Evolutionary conservation across 257 asterid genomes (phyloP).

Genomic region (Salvia splendens): DNA sequence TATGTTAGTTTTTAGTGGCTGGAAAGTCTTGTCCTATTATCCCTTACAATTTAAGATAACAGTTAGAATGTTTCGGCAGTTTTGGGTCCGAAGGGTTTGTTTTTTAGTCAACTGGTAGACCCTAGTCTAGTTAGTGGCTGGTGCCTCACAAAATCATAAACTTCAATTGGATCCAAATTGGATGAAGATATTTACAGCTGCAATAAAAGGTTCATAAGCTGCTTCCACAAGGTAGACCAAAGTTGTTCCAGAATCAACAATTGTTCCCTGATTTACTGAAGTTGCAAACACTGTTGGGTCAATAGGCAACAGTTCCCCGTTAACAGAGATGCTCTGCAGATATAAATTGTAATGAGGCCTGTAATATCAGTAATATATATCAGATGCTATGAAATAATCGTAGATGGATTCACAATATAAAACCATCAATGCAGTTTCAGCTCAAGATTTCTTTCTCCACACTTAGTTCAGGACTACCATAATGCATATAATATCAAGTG

Average conservation of each 20-base stretch:
- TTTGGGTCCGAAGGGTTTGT: background rate
- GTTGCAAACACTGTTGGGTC: conserved; percentile 34
- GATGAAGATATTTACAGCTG: conserved; percentile 54
- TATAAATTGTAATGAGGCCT: conserved; percentile 48
- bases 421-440: conserved; percentile 9
- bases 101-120: background rate
- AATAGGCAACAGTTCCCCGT: conserved; percentile 36
- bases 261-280: conserved; percentile 37
- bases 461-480: conserved; percentile 13
- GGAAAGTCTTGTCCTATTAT: background rate
- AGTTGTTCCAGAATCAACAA: conserved; percentile 60
- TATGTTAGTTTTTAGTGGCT: conserved; percentile 4
- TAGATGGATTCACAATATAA: conserved; percentile 17
- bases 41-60: background rate
- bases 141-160: background rate
- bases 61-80: background rate
- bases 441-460: background rate
- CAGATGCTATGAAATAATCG: conserved; percentile 18
- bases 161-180: conserved; percentile 9
- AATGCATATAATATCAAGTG: conserved; percentile 9
- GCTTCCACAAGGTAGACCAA: conserved; percentile 78
- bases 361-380: conserved; percentile 36
- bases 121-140: conserved; percentile 2
- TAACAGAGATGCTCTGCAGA: conserved; percentile 38
- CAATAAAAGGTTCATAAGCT: conserved; percentile 80